Evolutionary conservation across 345 rosid species (phyloP).

Genomic region (Raphanus raphanistrum): DNA sequence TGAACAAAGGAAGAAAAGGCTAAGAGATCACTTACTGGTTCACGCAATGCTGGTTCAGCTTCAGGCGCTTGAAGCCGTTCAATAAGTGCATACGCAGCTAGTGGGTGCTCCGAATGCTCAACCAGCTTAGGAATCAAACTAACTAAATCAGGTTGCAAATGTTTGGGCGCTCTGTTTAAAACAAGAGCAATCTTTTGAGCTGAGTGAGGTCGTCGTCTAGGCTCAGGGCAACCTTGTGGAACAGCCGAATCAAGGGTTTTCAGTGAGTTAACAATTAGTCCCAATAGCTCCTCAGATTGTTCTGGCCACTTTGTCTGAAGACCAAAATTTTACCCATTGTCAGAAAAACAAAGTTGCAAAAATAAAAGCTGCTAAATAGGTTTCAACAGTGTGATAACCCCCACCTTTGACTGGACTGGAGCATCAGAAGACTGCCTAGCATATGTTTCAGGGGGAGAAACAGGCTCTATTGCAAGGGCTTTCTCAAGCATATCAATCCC

Average conservation of each 20-base stretch:
- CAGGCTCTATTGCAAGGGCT: slow-evolving; percentile 61
- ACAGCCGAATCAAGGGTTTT: slow-evolving; percentile 94
- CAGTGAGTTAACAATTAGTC: slow-evolving; percentile 92
- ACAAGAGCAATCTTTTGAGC: slow-evolving; percentile 93
- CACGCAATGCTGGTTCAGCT: slow-evolving; percentile 75
- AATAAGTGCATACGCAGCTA: slow-evolving; percentile 88
- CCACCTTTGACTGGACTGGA: slow-evolving; percentile 74
- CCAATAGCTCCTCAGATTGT: slow-evolving; percentile 97
- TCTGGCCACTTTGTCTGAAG: slow-evolving; percentile 96
- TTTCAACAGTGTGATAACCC: slow-evolving; percentile 11
- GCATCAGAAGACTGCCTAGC: slow-evolving; percentile 61
- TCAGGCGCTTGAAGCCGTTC: slow-evolving; percentile 84
- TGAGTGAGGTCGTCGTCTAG: slow-evolving; percentile 88
- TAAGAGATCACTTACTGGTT: slow-evolving; percentile 68
- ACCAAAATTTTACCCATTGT: slow-evolving; percentile 26
- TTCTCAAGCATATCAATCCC: slow-evolving; percentile 52
- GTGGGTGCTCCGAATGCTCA: slow-evolving; percentile 91
- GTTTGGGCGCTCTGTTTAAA: slow-evolving; percentile 92
- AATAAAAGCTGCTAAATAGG: not conserved
- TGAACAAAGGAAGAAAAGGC: slow-evolving; percentile 12
- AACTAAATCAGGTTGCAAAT: slow-evolving; percentile 84
- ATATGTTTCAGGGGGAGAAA: slow-evolving; percentile 57
- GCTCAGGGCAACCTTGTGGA: slow-evolving; percentile 95
- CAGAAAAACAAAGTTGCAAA: slow-evolving; percentile 18
- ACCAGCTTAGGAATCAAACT: slow-evolving; percentile 97